A percentile compares a stretch with the other conserved stretches of the same genome.
Conservation (phyloP, 2,329 filamentous ascomycete genomes). For the Neocucurbitaria cava region DNA sequence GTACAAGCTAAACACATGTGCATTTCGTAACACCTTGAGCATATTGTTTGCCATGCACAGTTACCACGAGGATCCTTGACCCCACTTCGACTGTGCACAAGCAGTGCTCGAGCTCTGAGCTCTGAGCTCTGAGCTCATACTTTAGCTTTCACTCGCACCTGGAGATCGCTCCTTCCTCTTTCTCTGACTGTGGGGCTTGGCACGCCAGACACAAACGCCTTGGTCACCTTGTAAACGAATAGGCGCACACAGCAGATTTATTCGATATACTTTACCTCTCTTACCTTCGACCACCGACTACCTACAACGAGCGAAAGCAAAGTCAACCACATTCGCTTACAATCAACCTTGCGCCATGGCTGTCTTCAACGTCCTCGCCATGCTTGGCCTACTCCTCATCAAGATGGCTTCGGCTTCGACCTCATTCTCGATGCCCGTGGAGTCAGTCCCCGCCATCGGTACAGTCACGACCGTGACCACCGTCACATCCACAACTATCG, state of each 20-base stretch:
- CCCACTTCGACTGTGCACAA: neutral
- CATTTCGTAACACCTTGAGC: neutral
- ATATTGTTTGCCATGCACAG: neutral
- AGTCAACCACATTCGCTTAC: conserved; percentile 2
- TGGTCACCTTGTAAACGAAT: neutral
- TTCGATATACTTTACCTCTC: too few relatives aligned
- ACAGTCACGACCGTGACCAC: conserved; percentile 1
- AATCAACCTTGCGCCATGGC: conserved; percentile 10
- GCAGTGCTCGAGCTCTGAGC: neutral
- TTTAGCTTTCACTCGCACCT: neutral
- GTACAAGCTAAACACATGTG: neutral
- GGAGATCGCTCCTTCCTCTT: neutral
- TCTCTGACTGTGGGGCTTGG: neutral
- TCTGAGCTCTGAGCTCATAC: too few relatives aligned
- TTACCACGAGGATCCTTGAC: neutral
- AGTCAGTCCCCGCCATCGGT: neutral
- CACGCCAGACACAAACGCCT: neutral
- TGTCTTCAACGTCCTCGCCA: conserved; percentile 8
- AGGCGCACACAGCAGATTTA: neutral
- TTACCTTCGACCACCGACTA: neutral
- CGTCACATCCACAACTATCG: neutral
- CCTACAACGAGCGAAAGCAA: neutral
- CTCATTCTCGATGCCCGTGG: conserved; percentile 1
- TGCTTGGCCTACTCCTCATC: conserved; percentile 6
- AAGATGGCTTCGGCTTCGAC: conserved; percentile 10